Evolutionary conservation across 2,329 filamentous ascomycete species (phyloP).

Genomic region (Calonectria pseudoreteaudii): DNA sequence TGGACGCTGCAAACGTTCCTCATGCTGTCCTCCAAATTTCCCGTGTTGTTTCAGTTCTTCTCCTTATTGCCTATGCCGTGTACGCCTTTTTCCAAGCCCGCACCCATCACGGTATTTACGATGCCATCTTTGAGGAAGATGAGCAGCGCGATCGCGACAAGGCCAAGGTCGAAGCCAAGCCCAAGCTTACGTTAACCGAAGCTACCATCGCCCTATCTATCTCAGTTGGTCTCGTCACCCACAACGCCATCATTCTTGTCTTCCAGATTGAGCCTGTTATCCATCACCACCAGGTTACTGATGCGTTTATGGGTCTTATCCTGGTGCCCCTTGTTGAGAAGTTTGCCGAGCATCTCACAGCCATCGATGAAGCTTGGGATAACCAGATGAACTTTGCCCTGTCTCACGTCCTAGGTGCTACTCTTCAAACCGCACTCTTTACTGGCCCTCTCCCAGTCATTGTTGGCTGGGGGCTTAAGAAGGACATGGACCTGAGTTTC

Average conservation of each 20-base stretch:
- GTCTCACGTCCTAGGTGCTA: slow-evolving; percentile 86
- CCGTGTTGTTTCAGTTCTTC: slow-evolving; percentile 76
- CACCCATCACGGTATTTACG: slow-evolving; percentile 82
- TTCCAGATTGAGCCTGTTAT: slow-evolving; percentile 75
- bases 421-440: slow-evolving; percentile 89
- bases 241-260: slow-evolving; percentile 81
- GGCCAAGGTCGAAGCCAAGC: slow-evolving; percentile 68
- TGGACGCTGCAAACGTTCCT: slow-evolving; percentile 55
- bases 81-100: slow-evolving; percentile 80
- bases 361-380: slow-evolving; percentile 86
- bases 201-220: slow-evolving; percentile 73
- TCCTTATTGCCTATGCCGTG: slow-evolving; percentile 75
- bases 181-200: slow-evolving; percentile 81
- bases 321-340: slow-evolving; percentile 87
- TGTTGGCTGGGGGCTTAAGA: slow-evolving; percentile 82
- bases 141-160: slow-evolving; percentile 75
- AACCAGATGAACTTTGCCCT: slow-evolving; percentile 88
- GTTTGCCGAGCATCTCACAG: slow-evolving; percentile 85
- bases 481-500: slow-evolving; percentile 83
- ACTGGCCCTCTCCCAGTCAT: slow-evolving; percentile 87
- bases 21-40: slow-evolving; percentile 73
- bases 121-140: slow-evolving; percentile 78
- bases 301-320: slow-evolving; percentile 76
- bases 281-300: slow-evolving; percentile 56
- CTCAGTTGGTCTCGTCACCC: slow-evolving; percentile 75